A percentile compares a stretch with the other conserved stretches of the same genome.
Conservation (phyloP, 192 early-diverging fungal genomes). For the Geosiphon pyriformis region DNA sequence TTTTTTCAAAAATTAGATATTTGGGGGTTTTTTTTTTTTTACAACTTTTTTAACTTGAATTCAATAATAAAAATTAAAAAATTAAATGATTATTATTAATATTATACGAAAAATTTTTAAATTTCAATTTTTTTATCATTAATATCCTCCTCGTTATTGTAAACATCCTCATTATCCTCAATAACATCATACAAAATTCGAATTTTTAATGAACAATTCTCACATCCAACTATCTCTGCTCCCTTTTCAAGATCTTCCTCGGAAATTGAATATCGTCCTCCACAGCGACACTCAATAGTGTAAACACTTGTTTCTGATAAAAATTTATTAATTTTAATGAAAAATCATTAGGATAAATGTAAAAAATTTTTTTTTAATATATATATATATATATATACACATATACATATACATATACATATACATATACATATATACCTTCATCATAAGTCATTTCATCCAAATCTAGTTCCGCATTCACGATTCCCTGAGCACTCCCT, state of each 20-base stretch:
- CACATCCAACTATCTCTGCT: constrained; percentile 56
- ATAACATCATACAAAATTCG: constrained; percentile 59
- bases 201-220: constrained; percentile 64
- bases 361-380: not conserved
- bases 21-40: too few relatives aligned
- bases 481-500: constrained; percentile 45
- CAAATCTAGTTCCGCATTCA: constrained; percentile 71
- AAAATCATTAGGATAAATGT: not conserved
- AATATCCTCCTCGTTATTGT: too few relatives aligned
- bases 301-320: constrained; percentile 34
- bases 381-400: too few relatives aligned
- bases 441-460: constrained; percentile 78
- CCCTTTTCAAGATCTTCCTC: constrained; percentile 64
- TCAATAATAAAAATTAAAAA: too few relatives aligned
- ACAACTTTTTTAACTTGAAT: too few relatives aligned
- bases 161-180: constrained; percentile 37
- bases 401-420: too few relatives aligned
- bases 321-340: not conserved
- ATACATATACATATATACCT: too few relatives aligned
- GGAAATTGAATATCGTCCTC: constrained; percentile 51
- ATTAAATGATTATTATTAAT: too few relatives aligned
- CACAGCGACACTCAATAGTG: constrained; percentile 60
- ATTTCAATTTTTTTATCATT: too few relatives aligned
- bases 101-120: too few relatives aligned
- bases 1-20: too few relatives aligned